phyloP scores from a whole-genome alignment of 805 yeast species.

The Candida bentonensis region DNA sequence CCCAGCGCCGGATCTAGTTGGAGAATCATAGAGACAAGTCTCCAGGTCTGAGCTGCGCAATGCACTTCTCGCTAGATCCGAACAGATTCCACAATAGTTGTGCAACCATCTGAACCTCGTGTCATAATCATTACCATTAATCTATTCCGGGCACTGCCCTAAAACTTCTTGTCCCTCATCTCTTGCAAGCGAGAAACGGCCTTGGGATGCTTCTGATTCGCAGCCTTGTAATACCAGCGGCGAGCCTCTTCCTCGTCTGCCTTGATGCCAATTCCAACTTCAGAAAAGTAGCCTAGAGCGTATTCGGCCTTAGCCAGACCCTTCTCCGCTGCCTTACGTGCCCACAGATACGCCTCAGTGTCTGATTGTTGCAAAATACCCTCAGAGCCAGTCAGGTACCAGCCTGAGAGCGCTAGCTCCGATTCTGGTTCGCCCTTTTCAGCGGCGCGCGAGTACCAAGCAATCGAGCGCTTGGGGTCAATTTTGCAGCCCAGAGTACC shows the following conservation, averaged over 20 bases:
- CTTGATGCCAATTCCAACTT: conserved; percentile 53
- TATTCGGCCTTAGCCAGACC: conserved; percentile 59
- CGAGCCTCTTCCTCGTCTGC: conserved; percentile 35
- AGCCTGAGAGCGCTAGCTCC: conserved; percentile 60
- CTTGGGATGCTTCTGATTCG: conserved; percentile 46
- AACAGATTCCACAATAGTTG: too few relatives aligned
- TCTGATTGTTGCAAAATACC: conserved; percentile 44
- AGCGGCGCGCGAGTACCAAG: conserved; percentile 65
- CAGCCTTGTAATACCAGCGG: conserved; percentile 46
- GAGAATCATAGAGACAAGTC: too few relatives aligned
- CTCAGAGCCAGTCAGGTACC: conserved; percentile 66
- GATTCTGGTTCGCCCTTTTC: conserved; percentile 50
- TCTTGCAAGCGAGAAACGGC: conserved; percentile 30
- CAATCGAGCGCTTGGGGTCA: conserved; percentile 45
- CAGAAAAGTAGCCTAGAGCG: conserved; percentile 57
- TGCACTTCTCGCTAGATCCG: too few relatives aligned
- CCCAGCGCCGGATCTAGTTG: too few relatives aligned
- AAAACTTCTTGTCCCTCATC: conserved; percentile 5
- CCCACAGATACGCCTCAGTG: conserved; percentile 65
- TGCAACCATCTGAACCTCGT: too few relatives aligned
- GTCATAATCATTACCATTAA: too few relatives aligned
- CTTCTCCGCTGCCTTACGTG: conserved; percentile 51
- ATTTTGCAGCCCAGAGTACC: conserved; percentile 42
- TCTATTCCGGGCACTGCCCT: too few relatives aligned
- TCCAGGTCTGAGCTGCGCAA: too few relatives aligned